Evolutionary conservation across 352 stramenopile genomes (phyloP), one percentile per base, ranked within the genome.

Genomic region (Globisporangium lucens): DNA sequence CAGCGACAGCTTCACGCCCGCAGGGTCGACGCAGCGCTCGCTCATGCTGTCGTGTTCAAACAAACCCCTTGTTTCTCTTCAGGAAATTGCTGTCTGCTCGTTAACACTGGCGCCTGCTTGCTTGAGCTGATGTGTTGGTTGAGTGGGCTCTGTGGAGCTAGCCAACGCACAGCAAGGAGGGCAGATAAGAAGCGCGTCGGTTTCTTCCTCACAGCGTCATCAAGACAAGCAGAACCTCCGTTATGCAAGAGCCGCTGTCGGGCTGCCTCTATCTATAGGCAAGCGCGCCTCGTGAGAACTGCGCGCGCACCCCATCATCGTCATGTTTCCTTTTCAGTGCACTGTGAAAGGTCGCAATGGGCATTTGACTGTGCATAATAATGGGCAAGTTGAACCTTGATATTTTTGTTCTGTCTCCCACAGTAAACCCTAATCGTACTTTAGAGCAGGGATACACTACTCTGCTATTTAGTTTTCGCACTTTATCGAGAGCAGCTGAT

Each of bases 331-430:
- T 30, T 27, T 30, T 29, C 46, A 7, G 41, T 2, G 15, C 41
- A 22, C 41, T 55, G 47, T 55, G 47, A 55, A 55, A 55, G 47
- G 47, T 55, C 47, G 47, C 47, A 30, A 17, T 55, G 47, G 47
- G 13, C 47, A 55, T 17, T 29, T 29, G 15, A n/a, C 24, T 24
- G 24, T 24, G 24, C 24, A 24, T 24, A n/a, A 24, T 52, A 17
- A 2, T 9, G 41, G 4, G 41, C 24, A 15, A 49, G 15, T 49
- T 22, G 41, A 49, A 49, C 41, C 41, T 9, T 1, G 5, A 22
- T n/a, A 15, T 20, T 49, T 10, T 49, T n/a, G 22, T 49, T 49
- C 17, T 49, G 41, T 49, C 41, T 22, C 9, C 15, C 41, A 49
- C 41, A 49, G 41, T 49, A 9, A 49, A 8, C 12, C 1, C 4